Base-by-base conservation (phyloP, 2,329 filamentous ascomycete species). In the Hysterium pulicare region DNA sequence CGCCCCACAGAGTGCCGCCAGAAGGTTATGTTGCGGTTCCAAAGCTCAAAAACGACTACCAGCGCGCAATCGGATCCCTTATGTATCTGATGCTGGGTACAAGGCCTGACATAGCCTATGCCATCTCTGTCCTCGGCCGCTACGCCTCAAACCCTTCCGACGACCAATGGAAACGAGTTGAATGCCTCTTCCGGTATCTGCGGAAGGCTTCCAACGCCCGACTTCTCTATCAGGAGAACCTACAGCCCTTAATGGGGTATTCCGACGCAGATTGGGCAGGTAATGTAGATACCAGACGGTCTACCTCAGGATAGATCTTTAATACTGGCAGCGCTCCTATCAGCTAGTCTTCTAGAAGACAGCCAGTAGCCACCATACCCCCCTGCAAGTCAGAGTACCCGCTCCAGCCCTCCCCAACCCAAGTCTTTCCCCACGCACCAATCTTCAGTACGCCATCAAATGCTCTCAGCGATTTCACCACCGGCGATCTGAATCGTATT, bases 71-170 rank as follows among this genome's bases (percentile, higher is more conserved):
- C 9, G 42, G 50, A 26, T 52, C 43, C 1, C 48, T 57, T 1
- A 57, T 55, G 44, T 57, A 57, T 37, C 26, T 49, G 15, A 55
- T 57, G 44, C 37, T 57, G 2, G 40, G 49, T 7, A 53, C 45
- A 6, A 42, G 50, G 28, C 22, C 17, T 9, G 51, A 53, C 36
- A 49, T 55, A 7, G 46, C 47, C 15, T 56, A 40, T 32, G 40
- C 49, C 13, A 47, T 54, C 1, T 53, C 47, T 8, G 15, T 49
- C 1, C 33, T 40, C 2, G 50, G 47, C 19, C 38, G 44, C 10
- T 45, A 53, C 24, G 3, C 41, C 11, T 33, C 43, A 8, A 55
- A 55, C 24, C 51, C 38, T 11, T 36, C 22, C 8, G 23, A 28
- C 11, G 22, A 44, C 32, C 45, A 55, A 17, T 43, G 40, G 28